Evolutionary conservation across 2,329 filamentous ascomycete genomes (phyloP).

Genomic region (Alternaria gaisen): DNA sequence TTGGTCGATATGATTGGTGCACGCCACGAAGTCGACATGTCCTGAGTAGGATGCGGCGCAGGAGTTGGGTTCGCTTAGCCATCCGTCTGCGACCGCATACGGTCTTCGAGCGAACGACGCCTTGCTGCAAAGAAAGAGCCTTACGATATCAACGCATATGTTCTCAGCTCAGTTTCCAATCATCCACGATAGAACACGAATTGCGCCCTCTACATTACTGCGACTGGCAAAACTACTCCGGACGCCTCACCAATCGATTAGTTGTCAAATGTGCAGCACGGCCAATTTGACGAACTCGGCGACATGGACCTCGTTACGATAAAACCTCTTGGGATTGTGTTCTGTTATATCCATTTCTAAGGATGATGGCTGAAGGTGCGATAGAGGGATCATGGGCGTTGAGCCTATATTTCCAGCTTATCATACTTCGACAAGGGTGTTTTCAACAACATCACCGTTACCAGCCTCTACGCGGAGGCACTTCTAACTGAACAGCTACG

Average conservation of each 20-base stretch:
- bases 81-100: constrained; percentile 21
- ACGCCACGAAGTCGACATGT: constrained; percentile 34
- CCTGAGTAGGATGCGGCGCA: constrained; percentile 32
- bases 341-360: neutral
- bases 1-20: constrained; percentile 31
- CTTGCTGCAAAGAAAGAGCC: constrained; percentile 4
- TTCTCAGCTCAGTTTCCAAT: neutral
- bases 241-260: neutral
- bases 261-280: neutral
- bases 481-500: neutral
- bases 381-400: neutral
- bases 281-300: neutral
- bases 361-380: neutral
- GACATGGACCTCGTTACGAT: neutral
- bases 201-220: neutral
- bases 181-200: neutral
- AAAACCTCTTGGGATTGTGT: neutral
- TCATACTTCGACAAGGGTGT: neutral
- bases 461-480: neutral
- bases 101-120: constrained; percentile 13
- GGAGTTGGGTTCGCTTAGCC: constrained; percentile 40
- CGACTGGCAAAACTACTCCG: neutral
- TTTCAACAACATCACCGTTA: neutral
- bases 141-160: neutral
- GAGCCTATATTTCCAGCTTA: neutral